Percentiles rank a stretch among this genome's conserved stretches.
Evolutionary conservation across 805 yeast genomes (phyloP).

Genomic region (Starmera pachycereana): DNA sequence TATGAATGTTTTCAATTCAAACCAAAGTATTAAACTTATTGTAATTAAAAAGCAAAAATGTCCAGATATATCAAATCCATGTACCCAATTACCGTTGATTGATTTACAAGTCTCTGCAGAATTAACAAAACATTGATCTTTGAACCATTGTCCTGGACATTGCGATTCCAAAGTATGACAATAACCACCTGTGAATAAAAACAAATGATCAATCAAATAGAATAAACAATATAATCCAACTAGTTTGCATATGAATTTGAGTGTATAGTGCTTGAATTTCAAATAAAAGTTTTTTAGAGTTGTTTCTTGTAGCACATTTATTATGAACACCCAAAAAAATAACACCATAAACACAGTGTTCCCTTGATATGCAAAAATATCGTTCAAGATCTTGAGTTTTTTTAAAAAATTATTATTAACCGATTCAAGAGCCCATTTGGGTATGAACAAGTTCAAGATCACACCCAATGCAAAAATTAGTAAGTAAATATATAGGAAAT

Average conservation of each 20-base stretch:
- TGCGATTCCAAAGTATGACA: slow-evolving; percentile 8
- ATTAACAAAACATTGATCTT: slow-evolving; percentile 9
- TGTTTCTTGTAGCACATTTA: not conserved
- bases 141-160: no score
- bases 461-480: not conserved
- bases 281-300: not conserved
- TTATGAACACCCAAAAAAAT: slow-evolving; percentile 11
- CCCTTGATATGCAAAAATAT: slow-evolving; percentile 27
- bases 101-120: slow-evolving; percentile 23
- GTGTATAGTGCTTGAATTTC: slow-evolving; percentile 13
- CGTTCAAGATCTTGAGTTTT: slow-evolving; percentile 20
- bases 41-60: slow-evolving; percentile 37
- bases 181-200: slow-evolving; percentile 24
- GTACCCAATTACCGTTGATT: slow-evolving; percentile 29
- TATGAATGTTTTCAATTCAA: slow-evolving; percentile 18
- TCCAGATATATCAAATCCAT: slow-evolving; percentile 45
- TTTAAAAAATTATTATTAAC: slow-evolving; percentile 7
- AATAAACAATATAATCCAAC: slow-evolving; percentile 16
- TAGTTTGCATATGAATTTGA: slow-evolving; percentile 19
- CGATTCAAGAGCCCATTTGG: not conserved
- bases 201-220: slow-evolving; percentile 21
- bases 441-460: not conserved
- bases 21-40: slow-evolving; percentile 31
- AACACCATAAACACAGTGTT: slow-evolving; percentile 18
- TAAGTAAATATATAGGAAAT: not conserved